Evolutionary conservation across 169 alveolate genomes (phyloP), one percentile per base, ranked within the genome.

Genomic region (Cryptosporidium sp.): DNA sequence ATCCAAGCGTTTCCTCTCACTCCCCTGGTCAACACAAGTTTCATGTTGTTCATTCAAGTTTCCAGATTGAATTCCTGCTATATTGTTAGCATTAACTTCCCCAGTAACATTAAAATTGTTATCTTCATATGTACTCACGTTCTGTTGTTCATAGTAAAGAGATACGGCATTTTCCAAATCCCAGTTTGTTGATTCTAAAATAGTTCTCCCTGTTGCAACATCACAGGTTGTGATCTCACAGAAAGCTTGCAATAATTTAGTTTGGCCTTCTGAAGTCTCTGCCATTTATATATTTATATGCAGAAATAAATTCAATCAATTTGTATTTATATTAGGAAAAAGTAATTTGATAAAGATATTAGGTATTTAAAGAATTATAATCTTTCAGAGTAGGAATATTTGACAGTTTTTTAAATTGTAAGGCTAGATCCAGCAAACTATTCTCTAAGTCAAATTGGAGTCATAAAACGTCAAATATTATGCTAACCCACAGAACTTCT

Each of bases 101-200:
- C 16, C 35, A 7, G 37, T 9, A 26, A n/a, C 10, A 26, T 26
- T 26, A 6, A 55, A 26, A 35, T 26, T 31, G 14, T 31, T 29
- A 26, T 12, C 37, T 16, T 43, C 74, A 43, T 62, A 35, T 43
- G 33, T 31, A 43, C 62, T 41, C 31, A 39, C 21, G 26, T 80
- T 61, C 18, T 80, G 65, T 43, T 80, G 70, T 14, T 80, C 87
- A 80, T 61, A 80, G 39, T 61, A 80, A 3, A 80, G 67, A 26
- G 75, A 18, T 33, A 80, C 52, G 3, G 87, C 87, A 26, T 58
- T 65, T 55, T 80, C 87, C 31, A 80, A 14, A 62, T 80, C 58
- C 87, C 87, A 80, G 37, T 80, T 80, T 7, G 65, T 58, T n/a
- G 87, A 80, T 23, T 80, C 87, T 74, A 80, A 65, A n/a, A 80